Percentiles rank a stretch among this genome's conserved stretches.
phyloP scores from a whole-genome alignment of 2,329 filamentous ascomycete genomes.

The Cyphellophora europaea region DNA sequence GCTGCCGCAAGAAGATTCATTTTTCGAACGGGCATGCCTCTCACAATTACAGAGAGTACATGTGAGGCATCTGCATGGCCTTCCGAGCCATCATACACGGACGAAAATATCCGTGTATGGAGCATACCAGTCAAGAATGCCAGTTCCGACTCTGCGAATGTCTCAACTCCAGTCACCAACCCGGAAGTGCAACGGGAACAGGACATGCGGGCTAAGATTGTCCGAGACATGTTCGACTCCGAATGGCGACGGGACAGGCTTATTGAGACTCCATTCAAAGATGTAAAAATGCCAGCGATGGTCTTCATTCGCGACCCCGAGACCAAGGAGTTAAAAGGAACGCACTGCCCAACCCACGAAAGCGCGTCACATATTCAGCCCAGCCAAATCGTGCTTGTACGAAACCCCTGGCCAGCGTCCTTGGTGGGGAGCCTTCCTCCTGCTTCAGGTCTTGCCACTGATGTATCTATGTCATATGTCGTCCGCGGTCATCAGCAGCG shows the following conservation, averaged over 20 bases:
- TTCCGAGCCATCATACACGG: slow-evolving; percentile 58
- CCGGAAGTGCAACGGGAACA: slow-evolving; percentile 31
- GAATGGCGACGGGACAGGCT: slow-evolving; percentile 65
- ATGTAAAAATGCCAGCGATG: slow-evolving; percentile 59
- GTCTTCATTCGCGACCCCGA: slow-evolving; percentile 58
- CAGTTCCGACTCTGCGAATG: slow-evolving; percentile 5
- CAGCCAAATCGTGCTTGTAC: slow-evolving; percentile 61
- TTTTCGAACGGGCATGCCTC: slow-evolving; percentile 70
- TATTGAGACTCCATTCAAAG: slow-evolving; percentile 53
- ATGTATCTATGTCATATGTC: slow-evolving; percentile 74
- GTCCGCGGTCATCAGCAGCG: slow-evolving; percentile 66
- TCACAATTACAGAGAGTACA: slow-evolving; percentile 61
- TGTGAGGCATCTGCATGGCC: slow-evolving; percentile 12
- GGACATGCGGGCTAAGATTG: slow-evolving; percentile 49
- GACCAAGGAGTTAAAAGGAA: slow-evolving; percentile 51
- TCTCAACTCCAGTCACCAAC: too few relatives aligned
- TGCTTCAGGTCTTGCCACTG: slow-evolving; percentile 47
- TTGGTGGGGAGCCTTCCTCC: slow-evolving; percentile 56
- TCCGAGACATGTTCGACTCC: slow-evolving; percentile 72
- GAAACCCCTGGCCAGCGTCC: slow-evolving; percentile 70
- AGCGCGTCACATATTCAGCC: slow-evolving; percentile 42
- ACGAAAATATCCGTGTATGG: slow-evolving; percentile 76
- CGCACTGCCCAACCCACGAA: slow-evolving; percentile 61
- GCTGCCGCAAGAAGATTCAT: slow-evolving; percentile 80
- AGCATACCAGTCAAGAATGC: slow-evolving; percentile 51